phyloP scores from a whole-genome alignment of 208 protist genomes.

The Acanthamoeba castellanii region DNA sequence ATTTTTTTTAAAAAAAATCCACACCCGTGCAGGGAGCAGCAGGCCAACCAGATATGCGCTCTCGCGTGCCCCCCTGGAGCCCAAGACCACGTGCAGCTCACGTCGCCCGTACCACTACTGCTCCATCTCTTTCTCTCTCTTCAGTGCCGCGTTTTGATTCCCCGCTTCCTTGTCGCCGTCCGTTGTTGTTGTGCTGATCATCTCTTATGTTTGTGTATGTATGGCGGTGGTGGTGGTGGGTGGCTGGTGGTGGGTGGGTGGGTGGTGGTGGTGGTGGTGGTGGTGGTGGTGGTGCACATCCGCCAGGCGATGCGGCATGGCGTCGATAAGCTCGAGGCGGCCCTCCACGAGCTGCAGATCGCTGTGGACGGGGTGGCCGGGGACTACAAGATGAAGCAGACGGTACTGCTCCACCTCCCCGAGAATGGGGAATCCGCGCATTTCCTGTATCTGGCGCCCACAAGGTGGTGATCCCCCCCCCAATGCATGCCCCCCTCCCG shows the following conservation, averaged over 20 bases:
- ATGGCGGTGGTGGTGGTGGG: too few relatives aligned
- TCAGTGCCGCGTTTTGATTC: too few relatives aligned
- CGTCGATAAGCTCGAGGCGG: background rate
- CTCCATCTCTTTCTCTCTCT: too few relatives aligned
- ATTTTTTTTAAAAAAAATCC: background rate
- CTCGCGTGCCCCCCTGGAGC: background rate
- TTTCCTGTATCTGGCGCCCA: too few relatives aligned
- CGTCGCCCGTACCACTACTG: background rate
- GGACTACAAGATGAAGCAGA: constrained; percentile 21
- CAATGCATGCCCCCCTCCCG: background rate
- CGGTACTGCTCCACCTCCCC: background rate
- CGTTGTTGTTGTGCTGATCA: background rate
- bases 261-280: too few relatives aligned
- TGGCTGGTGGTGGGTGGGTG: too few relatives aligned
- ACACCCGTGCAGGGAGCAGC: background rate
- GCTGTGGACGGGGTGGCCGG: background rate
- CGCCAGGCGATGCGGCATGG: background rate
- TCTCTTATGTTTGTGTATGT: background rate
- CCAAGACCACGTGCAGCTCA: background rate
- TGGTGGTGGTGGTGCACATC: background rate
- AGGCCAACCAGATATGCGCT: background rate
- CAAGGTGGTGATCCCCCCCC: too few relatives aligned
- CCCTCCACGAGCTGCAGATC: constrained; percentile 13
- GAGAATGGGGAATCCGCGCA: background rate
- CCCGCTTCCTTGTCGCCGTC: background rate